Base-by-base conservation (phyloP, 116 monocot species). In the Zostera marina region DNA sequence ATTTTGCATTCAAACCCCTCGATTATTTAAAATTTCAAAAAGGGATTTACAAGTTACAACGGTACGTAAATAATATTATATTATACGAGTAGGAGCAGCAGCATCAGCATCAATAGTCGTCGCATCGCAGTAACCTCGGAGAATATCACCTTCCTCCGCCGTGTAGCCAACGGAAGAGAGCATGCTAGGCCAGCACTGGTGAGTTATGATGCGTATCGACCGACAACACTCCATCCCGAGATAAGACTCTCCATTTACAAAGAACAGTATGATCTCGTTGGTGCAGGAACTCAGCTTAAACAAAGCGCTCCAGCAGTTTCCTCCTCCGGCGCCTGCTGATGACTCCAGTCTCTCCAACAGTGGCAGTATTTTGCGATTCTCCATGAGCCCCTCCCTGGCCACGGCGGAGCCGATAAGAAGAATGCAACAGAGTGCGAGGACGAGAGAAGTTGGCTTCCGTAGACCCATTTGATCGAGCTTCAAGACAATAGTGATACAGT, bases 191-290 rank as follows among this genome's bases (percentile, higher is more conserved):
- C 83, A 88, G 73, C 88, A 88, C 9, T 77, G 60, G 62, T 41
- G 73, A 10, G 83, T 83, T 61, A 88, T 83, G 25, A 70, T 42
- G 42, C 77, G 74, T 7, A 88, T 77, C 16, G 88, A 74, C 43
- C 75, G 68, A 72, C 88, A 88, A 68, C 88, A 88, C 0, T 73
- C 80, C n/a, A 68, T 63, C 32, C 73, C 65, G 5, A 88, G 65
- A 73, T 83, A 73, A 14, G 77, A 70, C 63, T 83, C 83, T 0
- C 88, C 88, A 53, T 75, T 88, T 11, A 83, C 44, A 68, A 88
- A 83, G 71, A 88, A 88, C 47, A 83, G 73, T 2, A 88, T 70
- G 4, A 88, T 78, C 79, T 88, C 83, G 47, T 68, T 78, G 7
- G 83, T 75, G 67, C 83, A 83, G 9, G 83, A 88, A 62, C 58